Base-by-base conservation (phyloP, 768 basidiomycete genomes). In the Epithele typhae region DNA sequence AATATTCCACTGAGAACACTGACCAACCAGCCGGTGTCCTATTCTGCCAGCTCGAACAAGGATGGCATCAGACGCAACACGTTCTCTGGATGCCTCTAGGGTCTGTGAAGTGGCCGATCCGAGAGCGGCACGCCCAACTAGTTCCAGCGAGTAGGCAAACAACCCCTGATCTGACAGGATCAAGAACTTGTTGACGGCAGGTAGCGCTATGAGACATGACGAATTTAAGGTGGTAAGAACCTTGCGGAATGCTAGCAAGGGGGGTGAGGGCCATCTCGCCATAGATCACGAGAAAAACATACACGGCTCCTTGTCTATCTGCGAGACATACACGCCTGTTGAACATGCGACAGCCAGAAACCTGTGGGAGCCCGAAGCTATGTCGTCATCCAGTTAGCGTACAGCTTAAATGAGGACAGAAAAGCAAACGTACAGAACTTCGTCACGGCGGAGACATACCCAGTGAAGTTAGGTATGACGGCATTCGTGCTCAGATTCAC, bases 281-380 rank as follows among this genome's bases (percentile, higher is more conserved):
- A n/a, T n/a, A n/a, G n/a, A n/a, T n/a, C n/a, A n/a, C n/a, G n/a
- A n/a, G n/a, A n/a, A n/a, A n/a, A n/a, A n/a, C n/a, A n/a, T n/a
- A n/a, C n/a, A n/a, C n/a, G n/a, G n/a, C n/a, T n/a, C n/a, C n/a
- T n/a, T 69, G 19, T 79, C 78, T 34, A 71, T 72, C 14, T 67
- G 67, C 2, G 79, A 78, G 27, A 81, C 75, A 57, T 79, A 89
- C n/a, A 92, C 70, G 3, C 90, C 90, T n/a, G 73, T 66, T 10
- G 74, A 65, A 51, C 83, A 85, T 11, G 78, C 81, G 1, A 85
- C 77, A 10, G 75, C 85, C 49, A 92, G 60, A 45, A 79, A 84
- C 40, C 68, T 73, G 53, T 74, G 76, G 7, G 73, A 74, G 25
- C 60, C 83, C 86, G 54, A 39, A 34, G 32, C 45, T 36, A n/a